Percentiles rank a stretch among this genome's conserved stretches.
Conservation (phyloP, 2,329 filamentous ascomycete species). For the Cadophora luteo-olivacea region DNA sequence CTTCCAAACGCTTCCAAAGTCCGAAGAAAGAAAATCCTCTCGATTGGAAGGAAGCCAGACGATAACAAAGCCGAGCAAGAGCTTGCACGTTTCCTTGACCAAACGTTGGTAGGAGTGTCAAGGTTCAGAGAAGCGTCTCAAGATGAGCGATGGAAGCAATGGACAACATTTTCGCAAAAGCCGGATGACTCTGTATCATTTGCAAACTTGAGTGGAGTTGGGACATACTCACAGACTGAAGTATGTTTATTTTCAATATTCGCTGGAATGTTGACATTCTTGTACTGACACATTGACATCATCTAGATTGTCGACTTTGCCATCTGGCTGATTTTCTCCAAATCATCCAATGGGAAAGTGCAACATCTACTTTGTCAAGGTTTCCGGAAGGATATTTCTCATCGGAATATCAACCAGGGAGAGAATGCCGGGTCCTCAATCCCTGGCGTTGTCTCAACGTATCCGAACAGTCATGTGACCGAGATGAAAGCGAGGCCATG, state of each 20-base stretch:
- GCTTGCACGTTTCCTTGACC: slow-evolving; percentile 40
- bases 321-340: slow-evolving; percentile 78
- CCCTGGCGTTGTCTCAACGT: slow-evolving; percentile 68
- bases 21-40: slow-evolving; percentile 61
- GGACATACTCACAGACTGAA: slow-evolving; percentile 66
- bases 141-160: slow-evolving; percentile 59
- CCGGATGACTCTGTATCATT: slow-evolving; percentile 65
- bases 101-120: slow-evolving; percentile 42
- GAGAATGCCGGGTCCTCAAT: slow-evolving; percentile 54
- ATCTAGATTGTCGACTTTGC: slow-evolving; percentile 76
- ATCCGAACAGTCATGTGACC: slow-evolving; percentile 74
- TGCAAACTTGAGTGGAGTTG: slow-evolving; percentile 50
- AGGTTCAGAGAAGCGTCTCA: slow-evolving; percentile 25
- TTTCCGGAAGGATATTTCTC: slow-evolving; percentile 60
- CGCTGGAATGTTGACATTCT: slow-evolving; percentile 22
- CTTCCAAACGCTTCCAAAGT: slow-evolving; percentile 72
- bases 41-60: slow-evolving; percentile 42
- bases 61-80: slow-evolving; percentile 26
- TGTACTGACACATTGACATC: slow-evolving; percentile 27
- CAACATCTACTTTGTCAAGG: slow-evolving; percentile 86
- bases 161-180: slow-evolving; percentile 67
- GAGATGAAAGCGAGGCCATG: slow-evolving; percentile 74
- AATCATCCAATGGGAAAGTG: slow-evolving; percentile 59
- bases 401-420: slow-evolving; percentile 32
- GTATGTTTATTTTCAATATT: slow-evolving; percentile 50